A percentile compares a stretch with the other conserved stretches of the same genome.
Evolutionary conservation across 169 alveolate genomes (phyloP).

Genomic region (Cryptosporidium meleagridis): DNA sequence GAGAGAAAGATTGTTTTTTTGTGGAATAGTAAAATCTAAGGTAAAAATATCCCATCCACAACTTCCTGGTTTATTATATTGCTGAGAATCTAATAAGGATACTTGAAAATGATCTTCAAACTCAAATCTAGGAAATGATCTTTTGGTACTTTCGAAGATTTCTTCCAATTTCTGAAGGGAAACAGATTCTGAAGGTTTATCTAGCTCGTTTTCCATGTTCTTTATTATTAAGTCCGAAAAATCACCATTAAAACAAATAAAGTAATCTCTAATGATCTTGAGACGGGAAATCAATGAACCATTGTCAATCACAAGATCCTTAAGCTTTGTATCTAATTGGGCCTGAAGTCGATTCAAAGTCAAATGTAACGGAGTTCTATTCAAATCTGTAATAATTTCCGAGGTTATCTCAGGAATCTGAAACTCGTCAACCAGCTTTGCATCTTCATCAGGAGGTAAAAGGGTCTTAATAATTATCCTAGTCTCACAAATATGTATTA

Average conservation of each 20-base stretch:
- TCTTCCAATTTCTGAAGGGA: conserved; percentile 23
- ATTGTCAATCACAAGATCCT: not conserved
- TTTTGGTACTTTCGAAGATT: not conserved
- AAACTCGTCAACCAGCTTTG: not conserved
- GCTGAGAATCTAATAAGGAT: not conserved
- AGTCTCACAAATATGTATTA: conserved; percentile 35
- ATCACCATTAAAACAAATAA: conserved; percentile 43
- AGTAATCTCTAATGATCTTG: not conserved
- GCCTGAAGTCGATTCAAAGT: not conserved
- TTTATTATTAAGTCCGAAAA: conserved; percentile 4
- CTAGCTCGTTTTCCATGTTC: conserved; percentile 1
- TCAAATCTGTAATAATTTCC: conserved; percentile 14
- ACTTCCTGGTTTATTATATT: conserved; percentile 78
- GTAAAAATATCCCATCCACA: conserved; percentile 86
- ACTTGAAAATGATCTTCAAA: not conserved
- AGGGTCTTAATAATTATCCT: not conserved
- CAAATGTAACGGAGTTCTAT: not conserved
- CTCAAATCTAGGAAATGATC: not conserved
- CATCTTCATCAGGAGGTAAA: conserved; percentile 4
- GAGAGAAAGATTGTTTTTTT: not conserved
- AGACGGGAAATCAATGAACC: conserved; percentile 7
- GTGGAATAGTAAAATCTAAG: conserved; percentile 80
- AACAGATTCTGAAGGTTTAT: conserved; percentile 36
- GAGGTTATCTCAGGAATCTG: conserved; percentile 5
- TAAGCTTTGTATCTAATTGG: not conserved